Evolutionary conservation across 495 filamentous ascomycete species (phyloP), one percentile per base, ranked within the genome.

Genomic region (Penicillium bovifimosum): DNA sequence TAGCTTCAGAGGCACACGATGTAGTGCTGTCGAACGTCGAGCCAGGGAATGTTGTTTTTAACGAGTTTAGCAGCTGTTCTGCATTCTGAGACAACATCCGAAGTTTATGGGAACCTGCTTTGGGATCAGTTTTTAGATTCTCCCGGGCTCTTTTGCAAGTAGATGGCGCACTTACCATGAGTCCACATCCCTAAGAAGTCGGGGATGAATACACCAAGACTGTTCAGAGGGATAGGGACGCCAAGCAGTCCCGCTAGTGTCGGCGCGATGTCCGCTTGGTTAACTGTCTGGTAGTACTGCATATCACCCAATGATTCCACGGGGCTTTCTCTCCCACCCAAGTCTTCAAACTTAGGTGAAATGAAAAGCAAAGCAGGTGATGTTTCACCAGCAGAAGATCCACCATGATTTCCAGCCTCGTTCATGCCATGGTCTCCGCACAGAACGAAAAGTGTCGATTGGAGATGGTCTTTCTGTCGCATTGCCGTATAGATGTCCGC

Each of bases 381-480:
- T 9, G 93, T 97, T 72, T 99, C 93, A 6, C 95, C 90, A 14
- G 87, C 80, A 3, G 88, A 86, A 16, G 95, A 96, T 6, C 92
- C 93, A 9, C 93, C 93, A 66, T 99, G 93, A 61, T 97, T 97
- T 3, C 93, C 93, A 33, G 90, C 93, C 59, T 97, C 93, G 60
- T 96, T 99, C 93, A 99, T 99, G 16, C 93, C 93, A 65, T 99
- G 93, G 63, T 99, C 93, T 38, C 93, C 93, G 48, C 84, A 89
- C 7, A 99, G 71, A 2, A 99, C 81, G 44, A 99, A 79, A 13
- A 97, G 75, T 3, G 92, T 90, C 16, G 83, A 86, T 32, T 80
- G 60, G 2, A 96, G 80, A 67, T 95, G 86, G 4, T 73, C 56
- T 35, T 88, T 63, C 1, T 72, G 75, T 61, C 85, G 79, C 48